Conservation (phyloP, 495 filamentous ascomycete species). For the Aspergillus heteromorphus region DNA sequence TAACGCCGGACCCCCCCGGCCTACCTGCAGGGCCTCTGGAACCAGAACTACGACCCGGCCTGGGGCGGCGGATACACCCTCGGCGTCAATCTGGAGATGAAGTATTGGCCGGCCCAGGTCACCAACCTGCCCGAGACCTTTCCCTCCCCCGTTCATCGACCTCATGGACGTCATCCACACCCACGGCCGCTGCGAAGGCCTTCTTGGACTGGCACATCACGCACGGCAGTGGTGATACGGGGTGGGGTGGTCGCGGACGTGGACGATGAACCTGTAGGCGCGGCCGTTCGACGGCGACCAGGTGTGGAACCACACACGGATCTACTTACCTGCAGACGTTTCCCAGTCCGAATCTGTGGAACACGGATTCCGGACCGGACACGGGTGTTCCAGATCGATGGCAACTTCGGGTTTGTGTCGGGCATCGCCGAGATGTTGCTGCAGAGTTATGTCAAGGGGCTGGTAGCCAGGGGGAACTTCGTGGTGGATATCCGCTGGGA, state of each 20-base stretch:
- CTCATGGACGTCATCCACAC: conserved; percentile 22
- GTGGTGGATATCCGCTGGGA: conserved; percentile 5
- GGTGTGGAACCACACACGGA: conserved; percentile 16
- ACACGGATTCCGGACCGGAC: conserved; percentile 7
- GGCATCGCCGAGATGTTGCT: conserved; percentile 24
- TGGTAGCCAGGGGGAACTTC: conserved; percentile 6
- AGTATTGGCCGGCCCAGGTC: conserved; percentile 38
- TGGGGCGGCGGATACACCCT: conserved; percentile 49
- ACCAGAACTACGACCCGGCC: conserved; percentile 31
- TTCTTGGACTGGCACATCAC: conserved; percentile 21
- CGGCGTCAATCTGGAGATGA: conserved; percentile 31
- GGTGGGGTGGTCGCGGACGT: conserved; percentile 34
- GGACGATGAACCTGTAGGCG: conserved; percentile 32
- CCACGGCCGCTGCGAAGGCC: conserved; percentile 24
- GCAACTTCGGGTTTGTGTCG: conserved; percentile 26
- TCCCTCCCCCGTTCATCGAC: conserved; percentile 22
- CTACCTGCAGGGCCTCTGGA: conserved; percentile 51
- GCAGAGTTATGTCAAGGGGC: conserved; percentile 8
- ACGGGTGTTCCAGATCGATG: conserved; percentile 28
- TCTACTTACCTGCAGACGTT: conserved; percentile 7
- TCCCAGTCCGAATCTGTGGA: conserved; percentile 12
- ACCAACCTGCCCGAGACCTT: conserved; percentile 25
- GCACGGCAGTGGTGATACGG: conserved; percentile 28
- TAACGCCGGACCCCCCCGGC: conserved; percentile 34
- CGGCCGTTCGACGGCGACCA: conserved; percentile 26